Percentiles rank a stretch among this genome's conserved stretches.
These are phyloP conservation scores for Trichoderma harzianum DNA, from an alignment of 2,329 filamentous ascomycete genomes.

Conservation along the genomic window DNA sequence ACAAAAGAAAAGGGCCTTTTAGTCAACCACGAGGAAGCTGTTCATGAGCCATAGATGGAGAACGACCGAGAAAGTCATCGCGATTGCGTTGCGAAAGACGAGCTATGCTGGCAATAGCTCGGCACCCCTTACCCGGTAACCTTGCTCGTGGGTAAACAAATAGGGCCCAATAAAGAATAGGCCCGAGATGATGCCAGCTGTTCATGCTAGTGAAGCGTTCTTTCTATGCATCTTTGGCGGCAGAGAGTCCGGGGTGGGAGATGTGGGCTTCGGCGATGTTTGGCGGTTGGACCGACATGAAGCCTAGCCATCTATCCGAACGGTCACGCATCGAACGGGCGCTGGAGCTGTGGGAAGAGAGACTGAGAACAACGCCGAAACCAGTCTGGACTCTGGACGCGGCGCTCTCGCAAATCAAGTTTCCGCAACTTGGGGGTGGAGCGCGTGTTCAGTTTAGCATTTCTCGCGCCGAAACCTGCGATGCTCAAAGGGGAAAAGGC, in stretches of 20 bases:
- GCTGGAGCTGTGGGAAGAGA: background rate
- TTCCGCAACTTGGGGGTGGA: background rate
- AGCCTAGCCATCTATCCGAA: background rate
- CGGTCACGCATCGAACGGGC: background rate
- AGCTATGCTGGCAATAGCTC: background rate
- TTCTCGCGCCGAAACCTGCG: background rate
- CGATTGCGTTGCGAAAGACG: background rate
- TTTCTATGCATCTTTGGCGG: background rate
- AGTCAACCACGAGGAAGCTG: background rate
- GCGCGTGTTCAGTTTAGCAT: background rate
- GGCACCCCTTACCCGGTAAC: background rate
- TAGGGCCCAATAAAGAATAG: constrained; percentile 2
- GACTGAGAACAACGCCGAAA: background rate
- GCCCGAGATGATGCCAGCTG: background rate
- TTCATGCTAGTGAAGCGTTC: constrained; percentile 1
- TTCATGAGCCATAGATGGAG: background rate
- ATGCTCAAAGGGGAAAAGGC: background rate
- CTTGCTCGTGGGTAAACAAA: background rate
- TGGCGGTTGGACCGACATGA: constrained; percentile 1
- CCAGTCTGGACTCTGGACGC: background rate
- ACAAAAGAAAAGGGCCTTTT: constrained; percentile 6
- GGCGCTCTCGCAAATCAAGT: background rate
- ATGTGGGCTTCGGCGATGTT: background rate
- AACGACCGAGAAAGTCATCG: background rate
- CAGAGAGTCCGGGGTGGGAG: background rate